Base-by-base conservation (phyloP, 192 early-diverging fungal species). In the Gryganskiella cystojenkinii region DNA sequence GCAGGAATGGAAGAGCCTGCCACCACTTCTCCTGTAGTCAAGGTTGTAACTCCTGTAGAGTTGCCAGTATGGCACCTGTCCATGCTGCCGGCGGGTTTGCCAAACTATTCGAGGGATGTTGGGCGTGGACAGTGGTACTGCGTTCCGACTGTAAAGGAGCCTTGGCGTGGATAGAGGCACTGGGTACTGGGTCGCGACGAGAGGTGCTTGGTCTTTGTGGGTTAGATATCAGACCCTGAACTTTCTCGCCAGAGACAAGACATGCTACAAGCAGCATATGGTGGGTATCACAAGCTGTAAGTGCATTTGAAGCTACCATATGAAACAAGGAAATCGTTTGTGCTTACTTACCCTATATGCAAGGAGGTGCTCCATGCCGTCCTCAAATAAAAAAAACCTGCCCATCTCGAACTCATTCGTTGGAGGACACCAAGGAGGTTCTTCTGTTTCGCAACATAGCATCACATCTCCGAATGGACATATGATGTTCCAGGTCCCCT, bases 311-410 rank as follows among this genome's bases (percentile, higher is more conserved):
- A 50, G 19, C 47, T 5, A 50, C 45, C 30, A 22, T 35, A 31
- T 20, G 28, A 9, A 45, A 59, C 42, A 24, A 35, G 60, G 46
- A 33, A 49, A 45, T 28, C 2, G 35, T 45, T 45, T 59, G 42
- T 44, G 42, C n/a, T 50, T 27, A 45, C 57, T 59, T 61, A 61
- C 60, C 19, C 45, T 59, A 17, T 45, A 59, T 45, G 57, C 40
- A 44, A 61, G 30, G 31, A 61, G 60, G 45, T 46, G 60, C 45
- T 61, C 60, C 60, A 61, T 61, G 20, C 60, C 60, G n/a, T 61
- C 60, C 45, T 49, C 60, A 34, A 61, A 46, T 61, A 47, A 34
- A 50, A 56, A 61, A 61, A 61, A n/a, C n/a, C 46, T 10, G 46
- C 60, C 31, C 46, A 61, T 34, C 46, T 61, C 46, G 30, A 61